Evolutionary conservation across 1,284 basidiomycete species (phyloP).

Genomic region (Melampsora americana): DNA sequence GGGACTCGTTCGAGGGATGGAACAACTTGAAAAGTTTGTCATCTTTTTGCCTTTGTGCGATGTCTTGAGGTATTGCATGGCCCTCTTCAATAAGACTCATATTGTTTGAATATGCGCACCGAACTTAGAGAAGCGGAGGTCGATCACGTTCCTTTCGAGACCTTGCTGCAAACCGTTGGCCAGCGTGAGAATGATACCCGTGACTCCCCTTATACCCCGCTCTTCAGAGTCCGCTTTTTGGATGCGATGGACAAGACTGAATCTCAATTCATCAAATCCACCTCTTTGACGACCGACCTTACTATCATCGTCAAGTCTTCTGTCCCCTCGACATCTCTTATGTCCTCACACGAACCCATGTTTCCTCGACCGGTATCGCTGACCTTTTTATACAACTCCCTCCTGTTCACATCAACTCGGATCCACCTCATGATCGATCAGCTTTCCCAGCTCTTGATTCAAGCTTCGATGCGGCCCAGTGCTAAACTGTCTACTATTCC

Average conservation of each 20-base stretch:
- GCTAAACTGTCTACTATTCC: slow-evolving; percentile 69
- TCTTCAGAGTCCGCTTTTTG: slow-evolving; percentile 95
- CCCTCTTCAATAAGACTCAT: no score
- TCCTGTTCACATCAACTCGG: slow-evolving; percentile 79
- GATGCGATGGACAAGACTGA: slow-evolving; percentile 73
- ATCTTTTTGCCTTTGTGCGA: neutral
- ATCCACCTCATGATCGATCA: slow-evolving; percentile 80
- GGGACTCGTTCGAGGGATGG: slow-evolving; percentile 80
- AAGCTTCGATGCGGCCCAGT: slow-evolving; percentile 62
- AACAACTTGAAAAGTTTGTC: slow-evolving; percentile 66
- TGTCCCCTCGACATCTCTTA: slow-evolving; percentile 31
- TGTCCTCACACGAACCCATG: slow-evolving; percentile 61
- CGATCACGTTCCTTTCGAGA: slow-evolving; percentile 79
- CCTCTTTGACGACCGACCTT: slow-evolving; percentile 82
- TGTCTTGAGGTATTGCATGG: no score
- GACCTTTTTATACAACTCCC: slow-evolving; percentile 85
- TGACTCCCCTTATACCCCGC: slow-evolving; percentile 52
- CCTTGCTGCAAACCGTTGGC: slow-evolving; percentile 61
- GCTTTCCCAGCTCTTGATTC: slow-evolving; percentile 71
- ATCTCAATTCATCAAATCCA: slow-evolving; percentile 72
- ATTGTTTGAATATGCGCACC: no score
- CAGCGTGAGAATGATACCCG: slow-evolving; percentile 45
- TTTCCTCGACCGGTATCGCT: slow-evolving; percentile 65
- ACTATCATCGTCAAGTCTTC: slow-evolving; percentile 64
- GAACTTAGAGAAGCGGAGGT: slow-evolving; percentile 66